These are phyloP conservation scores for Cordyceps pruinosa DNA, from an alignment of 2,329 filamentous ascomycete genomes.

Conservation along the genomic window DNA sequence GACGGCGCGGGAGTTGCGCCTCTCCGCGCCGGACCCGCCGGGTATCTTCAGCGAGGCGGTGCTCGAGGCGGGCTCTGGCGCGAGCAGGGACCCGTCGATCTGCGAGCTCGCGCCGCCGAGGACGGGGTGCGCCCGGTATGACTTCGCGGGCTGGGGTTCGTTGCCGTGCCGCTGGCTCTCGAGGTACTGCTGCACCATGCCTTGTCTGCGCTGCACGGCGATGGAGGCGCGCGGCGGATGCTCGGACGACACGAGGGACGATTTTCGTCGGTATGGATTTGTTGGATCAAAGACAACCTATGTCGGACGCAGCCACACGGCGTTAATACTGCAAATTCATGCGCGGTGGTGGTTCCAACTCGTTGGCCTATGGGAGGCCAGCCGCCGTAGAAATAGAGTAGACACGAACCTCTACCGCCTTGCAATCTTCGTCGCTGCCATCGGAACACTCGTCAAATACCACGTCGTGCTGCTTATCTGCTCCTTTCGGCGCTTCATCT, in stretches of 20 bases:
- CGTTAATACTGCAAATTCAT: not conserved
- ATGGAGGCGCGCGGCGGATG: slow-evolving; percentile 19
- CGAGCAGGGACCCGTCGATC: slow-evolving; percentile 12
- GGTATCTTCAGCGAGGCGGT: slow-evolving; percentile 19
- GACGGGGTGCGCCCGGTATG: slow-evolving; percentile 24
- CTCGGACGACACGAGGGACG: slow-evolving; percentile 53
- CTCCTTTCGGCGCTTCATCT: not conserved
- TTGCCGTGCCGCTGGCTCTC: slow-evolving; percentile 43
- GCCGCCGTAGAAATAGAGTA: not conserved
- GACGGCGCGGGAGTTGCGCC: slow-evolving; percentile 22
- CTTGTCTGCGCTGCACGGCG: slow-evolving; percentile 41
- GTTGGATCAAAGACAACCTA: slow-evolving; percentile 57
- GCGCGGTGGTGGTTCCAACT: not conserved
- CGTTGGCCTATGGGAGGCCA: not conserved
- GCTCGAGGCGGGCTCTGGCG: slow-evolving; percentile 11
- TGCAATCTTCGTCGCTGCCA: slow-evolving; percentile 44
- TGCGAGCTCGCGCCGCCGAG: slow-evolving; percentile 17
- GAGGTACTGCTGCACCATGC: slow-evolving; percentile 59
- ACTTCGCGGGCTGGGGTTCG: slow-evolving; percentile 19
- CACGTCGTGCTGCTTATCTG: slow-evolving; percentile 11
- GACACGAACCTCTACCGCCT: slow-evolving; percentile 43
- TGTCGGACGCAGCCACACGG: not conserved
- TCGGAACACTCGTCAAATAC: slow-evolving; percentile 33
- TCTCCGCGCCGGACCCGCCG: slow-evolving; percentile 11
- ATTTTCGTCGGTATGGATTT: slow-evolving; percentile 58